Conservation (phyloP, 2,329 filamentous ascomycete species). For the Thielaviopsis cerberus region DNA sequence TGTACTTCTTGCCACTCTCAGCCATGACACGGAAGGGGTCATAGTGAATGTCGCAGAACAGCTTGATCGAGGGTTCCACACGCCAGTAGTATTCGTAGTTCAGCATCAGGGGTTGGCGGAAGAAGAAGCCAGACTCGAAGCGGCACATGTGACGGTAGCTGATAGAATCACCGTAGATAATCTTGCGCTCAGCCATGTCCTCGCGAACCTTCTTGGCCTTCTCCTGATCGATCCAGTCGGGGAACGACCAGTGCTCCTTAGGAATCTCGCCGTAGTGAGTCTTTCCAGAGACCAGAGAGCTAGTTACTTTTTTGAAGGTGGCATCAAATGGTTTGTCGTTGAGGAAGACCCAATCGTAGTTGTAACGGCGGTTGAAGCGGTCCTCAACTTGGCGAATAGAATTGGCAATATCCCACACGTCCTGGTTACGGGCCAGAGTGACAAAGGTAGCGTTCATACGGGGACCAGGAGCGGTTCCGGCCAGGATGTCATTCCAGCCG, state of each 20-base stretch:
- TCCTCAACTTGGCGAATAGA: constrained; percentile 95
- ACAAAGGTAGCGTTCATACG: constrained; percentile 97
- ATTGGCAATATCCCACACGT: constrained; percentile 90
- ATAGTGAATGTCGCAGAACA: constrained; percentile 88
- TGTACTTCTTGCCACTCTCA: constrained; percentile 95
- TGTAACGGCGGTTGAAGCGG: constrained; percentile 88
- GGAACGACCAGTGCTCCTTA: constrained; percentile 92
- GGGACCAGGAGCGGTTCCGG: constrained; percentile 39
- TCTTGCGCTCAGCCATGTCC: constrained; percentile 84
- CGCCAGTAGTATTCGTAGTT: constrained; percentile 99
- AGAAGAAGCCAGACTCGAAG: constrained; percentile 98
- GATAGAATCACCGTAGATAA: constrained; percentile 94
- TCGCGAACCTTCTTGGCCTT: constrained; percentile 78
- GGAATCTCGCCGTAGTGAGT: constrained; percentile 82
- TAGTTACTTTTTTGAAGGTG: constrained; percentile 81
- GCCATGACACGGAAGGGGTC: constrained; percentile 95
- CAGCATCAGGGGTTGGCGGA: constrained; percentile 79
- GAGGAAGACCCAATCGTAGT: constrained; percentile 98
- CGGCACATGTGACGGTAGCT: constrained; percentile 99
- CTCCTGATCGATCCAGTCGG: constrained; percentile 85
- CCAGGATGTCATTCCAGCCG: constrained; percentile 32
- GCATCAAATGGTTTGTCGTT: constrained; percentile 92
- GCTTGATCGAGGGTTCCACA: constrained; percentile 88
- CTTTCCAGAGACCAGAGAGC: constrained; percentile 75
- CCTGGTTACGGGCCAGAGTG: constrained; percentile 77